Evolutionary conservation across 768 basidiomycete genomes (phyloP).

Genomic region (Lyophyllum decastes): DNA sequence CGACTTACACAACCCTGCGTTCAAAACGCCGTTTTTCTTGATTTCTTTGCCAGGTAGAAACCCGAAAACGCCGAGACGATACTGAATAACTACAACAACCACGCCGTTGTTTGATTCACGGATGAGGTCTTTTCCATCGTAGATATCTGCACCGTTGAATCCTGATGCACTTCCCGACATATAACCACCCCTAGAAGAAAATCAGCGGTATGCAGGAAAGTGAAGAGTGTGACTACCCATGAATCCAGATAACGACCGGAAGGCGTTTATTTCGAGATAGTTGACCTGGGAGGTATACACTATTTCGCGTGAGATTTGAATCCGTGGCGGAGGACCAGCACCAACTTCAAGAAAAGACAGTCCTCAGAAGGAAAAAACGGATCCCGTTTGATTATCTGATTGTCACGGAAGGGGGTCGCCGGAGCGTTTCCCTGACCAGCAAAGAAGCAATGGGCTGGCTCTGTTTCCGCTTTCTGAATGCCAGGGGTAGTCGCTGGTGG

Average conservation of each 20-base stretch:
- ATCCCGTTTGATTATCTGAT: slow-evolving; percentile 4
- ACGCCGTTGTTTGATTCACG: slow-evolving; percentile 32
- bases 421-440: slow-evolving; percentile 26
- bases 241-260: slow-evolving; percentile 45
- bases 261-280: slow-evolving; percentile 25
- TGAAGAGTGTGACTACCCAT: slow-evolving; percentile 32
- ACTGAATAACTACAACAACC: slow-evolving; percentile 41
- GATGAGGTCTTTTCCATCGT: slow-evolving; percentile 31
- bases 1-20: slow-evolving; percentile 46
- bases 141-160: slow-evolving; percentile 24
- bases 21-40: slow-evolving; percentile 42
- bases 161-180: slow-evolving; percentile 26
- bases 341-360: slow-evolving; percentile 41
- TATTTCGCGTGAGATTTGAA: slow-evolving; percentile 4
- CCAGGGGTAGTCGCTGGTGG: slow-evolving; percentile 26
- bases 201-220: neutral
- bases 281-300: slow-evolving; percentile 37
- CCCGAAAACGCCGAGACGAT: slow-evolving; percentile 46
- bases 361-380: slow-evolving; percentile 31
- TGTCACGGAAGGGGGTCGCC: slow-evolving; percentile 31
- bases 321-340: neutral
- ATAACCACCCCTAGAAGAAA: slow-evolving; percentile 31
- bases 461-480: slow-evolving; percentile 29
- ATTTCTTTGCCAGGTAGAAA: slow-evolving; percentile 47
- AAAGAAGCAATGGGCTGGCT: slow-evolving; percentile 38